A percentile compares a stretch with the other conserved stretches of the same genome.
These are phyloP conservation scores for Rhizopus sp. DNA, from an alignment of 371 early-diverging fungal species.

Conservation along the genomic window DNA sequence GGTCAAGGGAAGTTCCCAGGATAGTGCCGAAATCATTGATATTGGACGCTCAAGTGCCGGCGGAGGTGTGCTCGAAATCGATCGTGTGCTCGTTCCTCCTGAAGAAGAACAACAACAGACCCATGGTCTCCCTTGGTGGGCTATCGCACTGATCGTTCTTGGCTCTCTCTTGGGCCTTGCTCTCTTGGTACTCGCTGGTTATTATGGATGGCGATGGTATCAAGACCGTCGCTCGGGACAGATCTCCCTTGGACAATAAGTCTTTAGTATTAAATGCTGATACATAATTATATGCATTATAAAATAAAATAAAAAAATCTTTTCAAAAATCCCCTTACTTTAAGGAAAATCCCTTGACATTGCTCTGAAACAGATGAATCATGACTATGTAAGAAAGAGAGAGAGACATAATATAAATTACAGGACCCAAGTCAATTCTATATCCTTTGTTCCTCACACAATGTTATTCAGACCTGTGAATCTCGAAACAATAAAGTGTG, in stretches of 20 bases:
- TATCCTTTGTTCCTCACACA: too few species aligned
- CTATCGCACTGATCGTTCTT: conserved; percentile 33
- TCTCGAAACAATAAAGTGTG: too few species aligned
- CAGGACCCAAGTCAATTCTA: too few species aligned
- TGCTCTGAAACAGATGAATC: neutral
- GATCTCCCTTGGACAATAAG: conserved; percentile 8
- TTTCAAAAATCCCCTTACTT: neutral
- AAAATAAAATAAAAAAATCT: neutral
- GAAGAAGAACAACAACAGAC: conserved; percentile 12
- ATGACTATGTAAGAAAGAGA: too few species aligned
- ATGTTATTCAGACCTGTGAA: too few species aligned
- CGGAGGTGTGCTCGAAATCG: conserved; percentile 56
- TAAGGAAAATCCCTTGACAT: conserved; percentile 4
- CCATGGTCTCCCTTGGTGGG: conserved; percentile 38
- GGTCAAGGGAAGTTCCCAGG: conserved; percentile 32
- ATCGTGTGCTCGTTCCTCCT: conserved; percentile 51
- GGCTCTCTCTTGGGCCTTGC: conserved; percentile 21
- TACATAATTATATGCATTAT: neutral
- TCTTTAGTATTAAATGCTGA: too few species aligned
- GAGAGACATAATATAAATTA: too few species aligned
- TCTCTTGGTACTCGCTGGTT: conserved; percentile 25
- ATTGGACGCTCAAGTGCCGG: conserved; percentile 27
- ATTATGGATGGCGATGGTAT: conserved; percentile 34
- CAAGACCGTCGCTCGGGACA: conserved; percentile 21
- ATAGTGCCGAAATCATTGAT: conserved; percentile 22